Evolutionary conservation across 2,329 filamentous ascomycete genomes (phyloP), one percentile per base, ranked within the genome.

Genomic region (Setomelanomma holmii): DNA sequence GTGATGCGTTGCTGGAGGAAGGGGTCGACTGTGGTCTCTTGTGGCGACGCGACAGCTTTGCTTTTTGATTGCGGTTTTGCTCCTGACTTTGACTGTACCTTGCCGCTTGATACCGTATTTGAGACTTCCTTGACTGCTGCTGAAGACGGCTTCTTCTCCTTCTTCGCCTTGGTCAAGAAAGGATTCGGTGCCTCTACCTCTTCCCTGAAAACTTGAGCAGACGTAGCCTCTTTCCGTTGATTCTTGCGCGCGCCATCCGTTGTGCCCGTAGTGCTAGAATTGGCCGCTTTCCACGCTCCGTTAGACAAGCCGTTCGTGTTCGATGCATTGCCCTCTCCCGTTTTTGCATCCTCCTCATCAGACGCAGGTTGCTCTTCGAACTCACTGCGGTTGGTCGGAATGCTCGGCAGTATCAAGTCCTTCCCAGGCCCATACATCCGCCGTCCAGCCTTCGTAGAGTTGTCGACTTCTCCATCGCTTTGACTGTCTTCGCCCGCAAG

Each of bases 361-460:
- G 83, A 86, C 19, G 65, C 78, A 20, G 76, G 69, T n/a, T 76
- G 78, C 60, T 87, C 86, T 67, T 89, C 86, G 49, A 88, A 85
- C 59, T 88, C 86, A 55, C 79, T 82, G 43, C 75, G 69, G 27
- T 66, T 63, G 4, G 65, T 60, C 44, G 71, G 56, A 30, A 66
- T 67, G 39, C 64, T 67, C 10, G 74, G 64, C 16, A 71, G 64
- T 42, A 56, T 55, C 22, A 67, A 66, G 45, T 63, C 78, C 19
- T 62, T 58, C 33, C 67, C 69, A n/a, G 82, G 84, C 20, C 89
- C 89, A 64, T 87, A 93, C 43, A 82, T 84, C 57, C 86, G 83
- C 55, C 93, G 86, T 11, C 93, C 93, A 44, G 88, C 78, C 53
- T 88, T 80, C 3, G 78, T 75, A 41, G 83, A 81, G 27, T 85